Percentiles rank a stretch among this genome's conserved stretches.
Conservation (phyloP, 164 flowering plant genomes). For the Vitis labrusca region DNA sequence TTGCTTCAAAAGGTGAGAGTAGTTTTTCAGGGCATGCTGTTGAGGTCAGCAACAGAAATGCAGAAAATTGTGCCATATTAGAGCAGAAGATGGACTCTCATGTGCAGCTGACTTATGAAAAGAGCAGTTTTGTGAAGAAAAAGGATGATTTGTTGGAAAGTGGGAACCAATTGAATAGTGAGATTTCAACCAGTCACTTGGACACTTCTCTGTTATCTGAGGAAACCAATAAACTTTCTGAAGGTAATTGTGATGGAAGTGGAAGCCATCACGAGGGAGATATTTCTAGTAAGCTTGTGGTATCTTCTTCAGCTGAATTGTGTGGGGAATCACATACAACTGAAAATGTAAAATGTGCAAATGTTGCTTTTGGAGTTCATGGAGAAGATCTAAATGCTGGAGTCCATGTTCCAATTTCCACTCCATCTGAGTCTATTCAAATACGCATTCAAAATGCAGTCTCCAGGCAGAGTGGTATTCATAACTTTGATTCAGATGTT, state of each 20-base stretch:
- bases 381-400: conserved; percentile 11
- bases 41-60: conserved; percentile 5
- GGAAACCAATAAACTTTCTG: conserved; percentile 15
- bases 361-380: conserved; percentile 12
- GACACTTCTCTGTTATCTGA: conserved; percentile 16
- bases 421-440: conserved; percentile 18
- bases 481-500: conserved; percentile 9
- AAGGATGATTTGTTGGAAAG: conserved; percentile 8
- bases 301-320: conserved; percentile 23
- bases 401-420: conserved; percentile 12
- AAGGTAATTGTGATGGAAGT: conserved; percentile 15
- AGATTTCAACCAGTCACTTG: conserved; percentile 10
- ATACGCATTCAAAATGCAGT: conserved; percentile 13
- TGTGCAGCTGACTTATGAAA: conserved; percentile 6
- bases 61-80: conserved; percentile 7
- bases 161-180: conserved; percentile 11
- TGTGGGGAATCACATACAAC: conserved; percentile 13
- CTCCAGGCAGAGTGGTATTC: conserved; percentile 13
- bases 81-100: conserved; percentile 13
- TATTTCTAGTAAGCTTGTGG: conserved; percentile 12
- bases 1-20: conserved; percentile 10
- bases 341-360: conserved; percentile 14
- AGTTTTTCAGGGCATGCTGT: conserved; percentile 16
- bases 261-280: conserved; percentile 9
- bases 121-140: background rate